Conservation (phyloP, 495 filamentous ascomycete genomes). For the Xylaria cubensis region DNA sequence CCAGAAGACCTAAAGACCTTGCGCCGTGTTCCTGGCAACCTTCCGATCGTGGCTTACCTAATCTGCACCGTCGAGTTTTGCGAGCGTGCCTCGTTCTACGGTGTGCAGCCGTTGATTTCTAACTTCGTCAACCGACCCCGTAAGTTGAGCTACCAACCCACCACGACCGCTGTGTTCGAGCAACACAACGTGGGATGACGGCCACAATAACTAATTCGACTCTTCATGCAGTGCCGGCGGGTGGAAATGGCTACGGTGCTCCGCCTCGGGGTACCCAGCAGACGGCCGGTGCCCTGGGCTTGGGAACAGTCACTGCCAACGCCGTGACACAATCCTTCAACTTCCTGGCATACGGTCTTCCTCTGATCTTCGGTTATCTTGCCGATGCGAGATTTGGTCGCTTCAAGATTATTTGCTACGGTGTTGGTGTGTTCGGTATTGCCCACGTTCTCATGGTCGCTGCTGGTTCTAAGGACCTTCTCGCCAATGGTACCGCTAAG, state of each 20-base stretch:
- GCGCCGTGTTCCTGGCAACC: slow-evolving; percentile 60
- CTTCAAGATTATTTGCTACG: slow-evolving; percentile 67
- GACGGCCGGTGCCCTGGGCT: slow-evolving; percentile 64
- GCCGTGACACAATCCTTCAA: slow-evolving; percentile 65
- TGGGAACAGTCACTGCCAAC: slow-evolving; percentile 66
- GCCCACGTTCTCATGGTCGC: slow-evolving; percentile 70
- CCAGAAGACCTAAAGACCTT: slow-evolving; percentile 61
- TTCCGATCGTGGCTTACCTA: slow-evolving; percentile 60
- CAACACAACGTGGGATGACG: background rate
- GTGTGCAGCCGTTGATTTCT: slow-evolving; percentile 60
- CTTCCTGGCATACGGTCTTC: slow-evolving; percentile 65
- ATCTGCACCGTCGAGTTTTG: slow-evolving; percentile 68
- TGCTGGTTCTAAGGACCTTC: slow-evolving; percentile 64
- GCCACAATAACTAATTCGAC: background rate
- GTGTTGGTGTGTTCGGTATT: slow-evolving; percentile 67
- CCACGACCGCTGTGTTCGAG: background rate
- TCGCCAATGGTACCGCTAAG: slow-evolving; percentile 62
- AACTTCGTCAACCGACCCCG: slow-evolving; percentile 64
- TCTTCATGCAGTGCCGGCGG: slow-evolving; percentile 47
- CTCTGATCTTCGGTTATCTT: slow-evolving; percentile 63
- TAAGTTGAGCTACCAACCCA: slow-evolving; percentile 12
- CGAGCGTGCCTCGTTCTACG: slow-evolving; percentile 67
- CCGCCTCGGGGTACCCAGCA: slow-evolving; percentile 59
- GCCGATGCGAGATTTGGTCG: slow-evolving; percentile 65
- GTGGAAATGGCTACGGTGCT: slow-evolving; percentile 68